A percentile compares a stretch with the other conserved stretches of the same genome.
phyloP scores from a whole-genome alignment of 1,284 basidiomycete species.

The Agaricales sp. region DNA sequence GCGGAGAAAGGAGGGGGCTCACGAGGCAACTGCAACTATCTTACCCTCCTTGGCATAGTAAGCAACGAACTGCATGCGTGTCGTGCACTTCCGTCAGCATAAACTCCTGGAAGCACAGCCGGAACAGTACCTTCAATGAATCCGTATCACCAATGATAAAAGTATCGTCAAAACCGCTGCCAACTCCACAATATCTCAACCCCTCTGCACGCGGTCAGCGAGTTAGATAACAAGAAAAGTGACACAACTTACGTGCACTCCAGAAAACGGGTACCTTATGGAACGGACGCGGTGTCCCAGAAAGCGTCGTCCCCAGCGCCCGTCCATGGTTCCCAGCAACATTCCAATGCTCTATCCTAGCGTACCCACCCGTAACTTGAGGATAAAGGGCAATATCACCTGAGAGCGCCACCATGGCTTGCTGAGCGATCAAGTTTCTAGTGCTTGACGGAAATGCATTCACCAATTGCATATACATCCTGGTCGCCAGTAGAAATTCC shows the following conservation, averaged over 20 bases:
- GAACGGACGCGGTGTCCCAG: conserved; percentile 54
- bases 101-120: not conserved
- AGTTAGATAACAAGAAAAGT: conserved; percentile 2
- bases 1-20: conserved; percentile 8
- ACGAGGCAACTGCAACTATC: conserved; percentile 76
- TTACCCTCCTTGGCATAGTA: conserved; percentile 77
- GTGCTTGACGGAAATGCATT: conserved; percentile 8
- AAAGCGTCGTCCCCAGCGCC: conserved; percentile 71
- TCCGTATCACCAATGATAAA: conserved; percentile 69
- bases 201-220: conserved; percentile 38
- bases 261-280: conserved; percentile 85
- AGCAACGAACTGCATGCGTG: conserved; percentile 56
- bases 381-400: conserved; percentile 84
- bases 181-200: conserved; percentile 74
- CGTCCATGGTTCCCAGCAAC: conserved; percentile 84
- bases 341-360: conserved; percentile 89
- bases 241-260: conserved; percentile 57
- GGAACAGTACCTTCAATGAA: conserved; percentile 60
- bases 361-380: conserved; percentile 42
- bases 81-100: not conserved
- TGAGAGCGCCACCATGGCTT: conserved; percentile 13
- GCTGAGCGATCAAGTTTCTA: not conserved
- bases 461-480: conserved; percentile 79
- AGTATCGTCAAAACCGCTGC: conserved; percentile 60
- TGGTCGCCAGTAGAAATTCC: conserved; percentile 32